Evolutionary conservation across 1,139 yeast genomes (phyloP).

Genomic region (Yamadazyma sp.): DNA sequence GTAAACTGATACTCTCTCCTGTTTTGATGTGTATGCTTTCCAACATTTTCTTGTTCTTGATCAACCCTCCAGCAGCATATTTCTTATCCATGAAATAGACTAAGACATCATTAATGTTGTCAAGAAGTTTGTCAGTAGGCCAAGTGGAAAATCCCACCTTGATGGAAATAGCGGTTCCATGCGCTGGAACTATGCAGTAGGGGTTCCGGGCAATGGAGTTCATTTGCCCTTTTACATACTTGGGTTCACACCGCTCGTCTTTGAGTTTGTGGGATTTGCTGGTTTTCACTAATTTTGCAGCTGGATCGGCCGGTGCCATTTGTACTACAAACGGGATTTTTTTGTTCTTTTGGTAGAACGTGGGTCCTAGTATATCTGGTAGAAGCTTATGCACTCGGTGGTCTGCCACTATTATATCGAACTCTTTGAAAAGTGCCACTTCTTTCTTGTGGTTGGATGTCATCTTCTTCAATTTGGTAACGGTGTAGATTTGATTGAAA

Average conservation of each 20-base stretch:
- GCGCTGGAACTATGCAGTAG: constrained; percentile 57
- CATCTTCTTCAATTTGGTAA: constrained; percentile 53
- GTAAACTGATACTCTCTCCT: constrained; percentile 61
- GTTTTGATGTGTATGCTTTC: constrained; percentile 60
- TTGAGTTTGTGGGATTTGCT: constrained; percentile 40
- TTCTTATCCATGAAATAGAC: constrained; percentile 49
- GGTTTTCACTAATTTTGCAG: constrained; percentile 33
- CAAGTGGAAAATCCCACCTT: constrained; percentile 55
- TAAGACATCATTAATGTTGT: constrained; percentile 58
- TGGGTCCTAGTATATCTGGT: constrained; percentile 55
- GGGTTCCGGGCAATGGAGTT: constrained; percentile 62
- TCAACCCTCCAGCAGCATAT: constrained; percentile 61
- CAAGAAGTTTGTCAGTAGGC: constrained; percentile 41
- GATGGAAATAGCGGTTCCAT: constrained; percentile 50
- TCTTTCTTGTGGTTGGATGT: constrained; percentile 45
- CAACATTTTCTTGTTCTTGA: constrained; percentile 42
- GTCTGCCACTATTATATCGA: constrained; percentile 67
- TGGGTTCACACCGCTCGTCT: constrained; percentile 60
- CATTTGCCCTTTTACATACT: constrained; percentile 60
- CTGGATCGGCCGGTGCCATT: constrained; percentile 55
- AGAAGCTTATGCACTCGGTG: constrained; percentile 60
- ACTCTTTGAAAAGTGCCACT: constrained; percentile 51
- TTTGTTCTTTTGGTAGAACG: constrained; percentile 57
- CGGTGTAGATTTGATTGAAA: constrained; percentile 57
- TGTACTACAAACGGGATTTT: constrained; percentile 67